These are phyloP conservation scores for Naganishia randhawae DNA, from an alignment of 768 basidiomycete genomes.

Conservation along the genomic window DNA sequence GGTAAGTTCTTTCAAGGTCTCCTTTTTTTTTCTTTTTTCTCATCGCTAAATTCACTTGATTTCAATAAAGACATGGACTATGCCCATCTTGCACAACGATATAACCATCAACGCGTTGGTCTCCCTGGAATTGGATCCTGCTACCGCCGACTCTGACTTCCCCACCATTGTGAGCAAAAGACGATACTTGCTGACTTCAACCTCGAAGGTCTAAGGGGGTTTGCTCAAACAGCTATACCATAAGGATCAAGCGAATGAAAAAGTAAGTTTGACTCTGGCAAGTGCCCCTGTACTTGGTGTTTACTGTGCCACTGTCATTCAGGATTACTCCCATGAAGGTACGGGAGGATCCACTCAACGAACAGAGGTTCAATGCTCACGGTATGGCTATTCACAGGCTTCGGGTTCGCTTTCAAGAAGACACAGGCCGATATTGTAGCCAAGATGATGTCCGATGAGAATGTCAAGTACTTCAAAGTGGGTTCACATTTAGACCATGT, in stretches of 20 bases:
- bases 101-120: constrained; percentile 55
- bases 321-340: constrained; percentile 53
- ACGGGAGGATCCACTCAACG: not conserved
- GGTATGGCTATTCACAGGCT: constrained; percentile 31
- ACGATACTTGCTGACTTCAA: constrained; percentile 24
- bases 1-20: constrained; percentile 31
- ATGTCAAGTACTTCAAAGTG: constrained; percentile 42
- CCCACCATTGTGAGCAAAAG: constrained; percentile 43
- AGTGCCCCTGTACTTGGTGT: not conserved
- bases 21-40: too few species aligned
- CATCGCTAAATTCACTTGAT: too few species aligned
- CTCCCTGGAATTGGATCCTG: constrained; percentile 52
- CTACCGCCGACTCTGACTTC: constrained; percentile 53
- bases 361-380: not conserved
- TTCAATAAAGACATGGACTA: constrained; percentile 51
- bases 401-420: constrained; percentile 55
- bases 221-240: constrained; percentile 45
- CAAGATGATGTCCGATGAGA: constrained; percentile 32
- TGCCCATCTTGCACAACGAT: constrained; percentile 52
- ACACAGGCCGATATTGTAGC: constrained; percentile 51
- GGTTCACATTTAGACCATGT: not conserved
- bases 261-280: constrained; percentile 26
- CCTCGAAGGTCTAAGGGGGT: too few species aligned
- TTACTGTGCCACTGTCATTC: not conserved
- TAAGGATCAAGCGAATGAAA: constrained; percentile 54